A percentile compares a stretch with the other conserved stretches of the same genome.
These are phyloP conservation scores for Trypanosomatidae sp. DNA, from an alignment of 208 protist genomes.

Conservation along the genomic window DNA sequence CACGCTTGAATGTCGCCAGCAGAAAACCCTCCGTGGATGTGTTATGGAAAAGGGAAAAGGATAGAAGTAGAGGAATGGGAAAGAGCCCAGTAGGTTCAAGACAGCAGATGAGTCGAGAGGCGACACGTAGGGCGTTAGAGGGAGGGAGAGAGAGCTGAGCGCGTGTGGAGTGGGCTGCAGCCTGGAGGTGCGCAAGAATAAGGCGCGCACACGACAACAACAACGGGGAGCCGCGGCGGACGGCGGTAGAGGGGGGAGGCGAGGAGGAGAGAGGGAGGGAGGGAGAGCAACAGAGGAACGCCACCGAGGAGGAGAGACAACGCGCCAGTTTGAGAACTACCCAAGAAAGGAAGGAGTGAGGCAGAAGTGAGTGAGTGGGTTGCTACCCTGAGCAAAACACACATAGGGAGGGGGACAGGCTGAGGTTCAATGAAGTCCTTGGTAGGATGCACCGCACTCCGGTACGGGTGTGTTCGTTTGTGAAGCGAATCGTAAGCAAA, in stretches of 20 bases:
- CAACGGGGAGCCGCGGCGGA: conserved; percentile 1
- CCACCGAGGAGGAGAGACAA: conserved; percentile 1
- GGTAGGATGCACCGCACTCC: not conserved
- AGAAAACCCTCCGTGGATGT: not conserved
- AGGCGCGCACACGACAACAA: not conserved
- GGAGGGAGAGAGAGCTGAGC: not conserved
- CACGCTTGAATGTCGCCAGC: not conserved
- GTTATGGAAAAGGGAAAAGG: not conserved
- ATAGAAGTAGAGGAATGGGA: not conserved
- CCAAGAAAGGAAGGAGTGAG: not conserved
- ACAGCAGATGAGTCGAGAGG: not conserved
- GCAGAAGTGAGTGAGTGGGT: not conserved
- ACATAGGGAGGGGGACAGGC: not conserved
- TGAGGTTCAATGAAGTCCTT: not conserved
- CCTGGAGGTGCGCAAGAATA: not conserved
- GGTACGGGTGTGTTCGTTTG: not conserved
- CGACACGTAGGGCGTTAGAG: too few species aligned
- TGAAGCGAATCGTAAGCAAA: not conserved
- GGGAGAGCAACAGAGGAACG: conserved; percentile 4
- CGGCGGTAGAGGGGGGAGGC: not conserved
- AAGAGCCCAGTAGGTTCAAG: not conserved
- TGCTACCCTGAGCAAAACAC: not conserved
- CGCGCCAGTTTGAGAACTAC: too few species aligned
- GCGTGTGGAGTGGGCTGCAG: not conserved
- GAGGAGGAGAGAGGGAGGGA: not conserved